Percentiles rank a stretch among this genome's conserved stretches.
These are phyloP conservation scores for Macrophomina pseudophaseolina DNA, from an alignment of 2,329 filamentous ascomycete genomes.

Conservation along the genomic window DNA sequence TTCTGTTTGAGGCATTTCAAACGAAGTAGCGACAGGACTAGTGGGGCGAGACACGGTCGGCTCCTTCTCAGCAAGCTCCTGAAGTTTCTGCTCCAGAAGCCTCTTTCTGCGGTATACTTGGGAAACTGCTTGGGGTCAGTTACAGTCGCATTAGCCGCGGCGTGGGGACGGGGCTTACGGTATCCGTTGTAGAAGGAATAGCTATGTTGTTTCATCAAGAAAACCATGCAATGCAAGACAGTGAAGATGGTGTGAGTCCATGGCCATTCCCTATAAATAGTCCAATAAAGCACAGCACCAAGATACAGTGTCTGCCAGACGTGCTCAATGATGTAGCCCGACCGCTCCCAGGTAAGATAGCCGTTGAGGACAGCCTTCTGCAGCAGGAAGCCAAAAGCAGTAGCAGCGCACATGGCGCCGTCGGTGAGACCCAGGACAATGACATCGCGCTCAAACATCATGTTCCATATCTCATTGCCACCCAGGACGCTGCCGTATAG, in stretches of 20 bases:
- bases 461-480: slow-evolving; percentile 71
- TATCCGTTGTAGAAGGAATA: slow-evolving; percentile 82
- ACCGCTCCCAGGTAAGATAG: slow-evolving; percentile 69
- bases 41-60: slow-evolving; percentile 36
- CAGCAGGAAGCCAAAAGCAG: slow-evolving; percentile 68
- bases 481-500: slow-evolving; percentile 72
- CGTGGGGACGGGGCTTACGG: slow-evolving; percentile 39
- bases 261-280: slow-evolving; percentile 75
- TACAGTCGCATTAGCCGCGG: neutral
- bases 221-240: slow-evolving; percentile 73
- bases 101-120: slow-evolving; percentile 59
- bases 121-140: slow-evolving; percentile 51
- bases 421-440: slow-evolving; percentile 64
- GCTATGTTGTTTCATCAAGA: slow-evolving; percentile 85
- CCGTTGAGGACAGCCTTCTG: slow-evolving; percentile 65
- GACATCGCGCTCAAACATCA: slow-evolving; percentile 67
- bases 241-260: slow-evolving; percentile 85
- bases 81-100: slow-evolving; percentile 56
- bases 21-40: slow-evolving; percentile 12
- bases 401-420: slow-evolving; percentile 70
- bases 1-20: slow-evolving; percentile 25
- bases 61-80: slow-evolving; percentile 62
- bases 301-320: slow-evolving; percentile 74
- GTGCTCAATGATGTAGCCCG: slow-evolving; percentile 77
- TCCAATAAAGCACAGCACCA: slow-evolving; percentile 65